phyloP scores from a whole-genome alignment of 768 basidiomycete species.

The Tulasnella sp. region DNA sequence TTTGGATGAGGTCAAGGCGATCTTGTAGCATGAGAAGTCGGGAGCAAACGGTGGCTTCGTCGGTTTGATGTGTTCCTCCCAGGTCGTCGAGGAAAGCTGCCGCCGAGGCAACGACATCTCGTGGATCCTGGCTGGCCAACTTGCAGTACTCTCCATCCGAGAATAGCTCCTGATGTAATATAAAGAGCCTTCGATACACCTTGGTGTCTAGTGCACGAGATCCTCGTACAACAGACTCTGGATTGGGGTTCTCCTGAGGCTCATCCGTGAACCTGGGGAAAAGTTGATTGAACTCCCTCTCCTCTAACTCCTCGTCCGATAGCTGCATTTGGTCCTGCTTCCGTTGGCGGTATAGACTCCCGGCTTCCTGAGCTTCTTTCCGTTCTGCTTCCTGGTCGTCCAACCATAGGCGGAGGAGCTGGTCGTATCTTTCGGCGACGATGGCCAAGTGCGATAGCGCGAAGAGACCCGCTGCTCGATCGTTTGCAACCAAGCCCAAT shows the following conservation, averaged over 20 bases:
- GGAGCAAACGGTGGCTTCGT: slow-evolving; percentile 13
- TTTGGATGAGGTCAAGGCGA: slow-evolving; percentile 8
- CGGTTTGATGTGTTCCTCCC: background rate
- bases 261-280: slow-evolving; percentile 78
- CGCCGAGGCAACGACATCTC: background rate
- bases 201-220: background rate
- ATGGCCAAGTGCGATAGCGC: slow-evolving; percentile 27
- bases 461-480: slow-evolving; percentile 35
- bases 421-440: slow-evolving; percentile 54
- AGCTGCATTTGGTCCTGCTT: slow-evolving; percentile 45
- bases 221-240: background rate
- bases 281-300: slow-evolving; percentile 69
- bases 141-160: background rate
- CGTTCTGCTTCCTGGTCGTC: slow-evolving; percentile 66
- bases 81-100: background rate
- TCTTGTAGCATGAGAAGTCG: slow-evolving; percentile 15
- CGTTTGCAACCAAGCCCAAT: slow-evolving; percentile 33
- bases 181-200: background rate
- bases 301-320: slow-evolving; percentile 69
- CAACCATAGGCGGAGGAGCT: slow-evolving; percentile 72
- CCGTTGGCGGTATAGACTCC: slow-evolving; percentile 68
- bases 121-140: background rate
- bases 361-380: slow-evolving; percentile 53
- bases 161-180: background rate
- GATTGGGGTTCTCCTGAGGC: slow-evolving; percentile 9